phyloP scores from a whole-genome alignment of 495 filamentous ascomycete species.

The Apodospora peruviana region DNA sequence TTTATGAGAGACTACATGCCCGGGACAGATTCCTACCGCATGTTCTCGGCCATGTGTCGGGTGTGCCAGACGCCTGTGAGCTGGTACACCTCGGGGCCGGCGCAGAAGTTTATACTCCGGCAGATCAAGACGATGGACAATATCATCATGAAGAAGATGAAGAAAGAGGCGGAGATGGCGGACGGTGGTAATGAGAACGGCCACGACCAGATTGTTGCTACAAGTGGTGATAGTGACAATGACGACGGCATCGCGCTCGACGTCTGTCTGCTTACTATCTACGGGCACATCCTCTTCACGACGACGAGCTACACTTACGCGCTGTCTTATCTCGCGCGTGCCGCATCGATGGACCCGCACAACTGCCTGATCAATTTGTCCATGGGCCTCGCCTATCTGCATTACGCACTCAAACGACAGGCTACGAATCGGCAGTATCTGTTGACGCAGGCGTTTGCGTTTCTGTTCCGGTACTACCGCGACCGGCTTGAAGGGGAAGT shows the following conservation, averaged over 20 bases:
- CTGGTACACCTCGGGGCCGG: constrained; percentile 53
- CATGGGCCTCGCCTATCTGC: constrained; percentile 69
- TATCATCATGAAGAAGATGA: constrained; percentile 15
- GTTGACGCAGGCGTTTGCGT: constrained; percentile 75
- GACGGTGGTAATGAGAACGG: background rate
- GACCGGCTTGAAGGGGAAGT: constrained; percentile 21
- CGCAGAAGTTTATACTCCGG: constrained; percentile 83
- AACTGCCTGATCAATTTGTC: constrained; percentile 73
- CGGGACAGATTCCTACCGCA: constrained; percentile 74
- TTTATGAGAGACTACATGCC: constrained; percentile 85
- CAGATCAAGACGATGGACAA: constrained; percentile 87
- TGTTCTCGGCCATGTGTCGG: constrained; percentile 67
- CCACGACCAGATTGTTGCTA: constrained; percentile 13
- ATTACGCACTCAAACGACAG: constrained; percentile 81
- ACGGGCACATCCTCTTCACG: constrained; percentile 79
- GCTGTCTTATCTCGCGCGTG: constrained; percentile 85
- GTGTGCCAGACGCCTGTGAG: constrained; percentile 54
- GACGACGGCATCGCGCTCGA: constrained; percentile 32
- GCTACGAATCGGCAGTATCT: constrained; percentile 83
- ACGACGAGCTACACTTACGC: constrained; percentile 75
- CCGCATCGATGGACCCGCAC: constrained; percentile 67
- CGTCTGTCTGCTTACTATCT: constrained; percentile 73
- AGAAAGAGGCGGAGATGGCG: background rate
- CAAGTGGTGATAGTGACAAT: constrained; percentile 20
- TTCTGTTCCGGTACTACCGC: constrained; percentile 72